A percentile compares a stretch with the other conserved stretches of the same genome.
Conservation (phyloP, 345 rosid species). For the Physaria fendleri region DNA sequence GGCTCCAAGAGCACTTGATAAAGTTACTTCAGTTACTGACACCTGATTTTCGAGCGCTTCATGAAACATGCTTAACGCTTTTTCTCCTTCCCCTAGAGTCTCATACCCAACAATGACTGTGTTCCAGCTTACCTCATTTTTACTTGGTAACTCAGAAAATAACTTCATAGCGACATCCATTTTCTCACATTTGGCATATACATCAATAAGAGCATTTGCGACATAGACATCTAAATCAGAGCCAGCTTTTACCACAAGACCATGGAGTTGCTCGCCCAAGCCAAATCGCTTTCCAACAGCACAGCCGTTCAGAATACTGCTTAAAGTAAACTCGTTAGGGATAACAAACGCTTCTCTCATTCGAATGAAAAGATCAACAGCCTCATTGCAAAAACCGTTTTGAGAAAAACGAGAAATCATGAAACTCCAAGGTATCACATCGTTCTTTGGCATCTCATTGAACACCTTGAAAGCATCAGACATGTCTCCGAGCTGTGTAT, state of each 20-base stretch:
- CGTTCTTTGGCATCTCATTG: constrained; percentile 61
- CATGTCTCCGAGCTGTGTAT: constrained; percentile 41
- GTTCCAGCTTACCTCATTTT: constrained; percentile 77
- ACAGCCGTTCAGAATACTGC: constrained; percentile 71
- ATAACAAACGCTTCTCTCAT: constrained; percentile 56
- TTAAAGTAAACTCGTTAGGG: constrained; percentile 72
- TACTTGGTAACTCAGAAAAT: constrained; percentile 40
- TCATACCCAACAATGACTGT: constrained; percentile 73
- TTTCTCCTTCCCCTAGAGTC: constrained; percentile 43
- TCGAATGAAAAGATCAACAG: constrained; percentile 49
- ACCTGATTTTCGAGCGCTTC: constrained; percentile 47
- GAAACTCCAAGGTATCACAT: constrained; percentile 88
- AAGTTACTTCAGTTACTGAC: constrained; percentile 69
- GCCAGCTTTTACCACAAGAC: constrained; percentile 51
- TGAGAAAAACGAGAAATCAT: constrained; percentile 79
- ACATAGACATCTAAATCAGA: constrained; percentile 49
- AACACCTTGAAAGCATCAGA: constrained; percentile 46
- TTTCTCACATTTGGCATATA: constrained; percentile 68
- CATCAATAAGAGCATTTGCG: constrained; percentile 73
- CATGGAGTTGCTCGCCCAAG: constrained; percentile 65
- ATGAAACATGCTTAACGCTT: constrained; percentile 57
- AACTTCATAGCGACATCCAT: constrained; percentile 53
- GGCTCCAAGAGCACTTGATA: constrained; percentile 64
- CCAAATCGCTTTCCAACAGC: constrained; percentile 40
- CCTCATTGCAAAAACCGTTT: constrained; percentile 42